These are phyloP conservation scores for Sphagnum fallax DNA, from an alignment of 228 moss, liverwort and hornwort species.

Conservation along the genomic window DNA sequence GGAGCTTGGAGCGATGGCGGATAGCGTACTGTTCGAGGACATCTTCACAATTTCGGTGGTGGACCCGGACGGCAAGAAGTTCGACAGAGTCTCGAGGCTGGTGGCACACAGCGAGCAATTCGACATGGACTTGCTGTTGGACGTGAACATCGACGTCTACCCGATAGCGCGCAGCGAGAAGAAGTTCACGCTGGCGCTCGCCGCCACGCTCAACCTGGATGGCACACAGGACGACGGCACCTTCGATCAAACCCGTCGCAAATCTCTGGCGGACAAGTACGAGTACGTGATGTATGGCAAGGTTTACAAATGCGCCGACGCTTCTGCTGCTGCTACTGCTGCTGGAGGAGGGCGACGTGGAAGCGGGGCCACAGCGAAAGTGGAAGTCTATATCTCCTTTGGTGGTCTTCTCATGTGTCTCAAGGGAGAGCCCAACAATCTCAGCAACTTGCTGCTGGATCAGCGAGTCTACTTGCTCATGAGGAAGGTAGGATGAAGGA, in stretches of 20 bases:
- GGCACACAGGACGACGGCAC: conserved; percentile 82
- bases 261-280: conserved; percentile 91
- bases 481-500: conserved; percentile 52
- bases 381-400: conserved; percentile 73
- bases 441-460: conserved; percentile 65
- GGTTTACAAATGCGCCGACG: conserved; percentile 82
- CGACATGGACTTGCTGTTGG: conserved; percentile 89
- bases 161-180: conserved; percentile 65
- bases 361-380: conserved; percentile 59
- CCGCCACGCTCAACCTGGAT: conserved; percentile 88
- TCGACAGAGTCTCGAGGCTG: conserved; percentile 79
- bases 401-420: conserved; percentile 89
- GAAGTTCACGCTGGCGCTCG: conserved; percentile 77
- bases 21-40: conserved; percentile 70
- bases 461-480: conserved; percentile 91
- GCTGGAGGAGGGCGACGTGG: conserved; percentile 5
- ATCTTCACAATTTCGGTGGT: conserved; percentile 71
- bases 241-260: conserved; percentile 86
- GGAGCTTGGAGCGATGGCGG: conserved; percentile 36
- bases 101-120: conserved; percentile 92
- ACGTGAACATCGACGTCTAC: conserved; percentile 86
- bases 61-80: conserved; percentile 94
- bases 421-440: conserved; percentile 82
- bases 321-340: conserved; percentile 31
- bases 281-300: conserved; percentile 99